phyloP scores from a whole-genome alignment of 2,329 filamentous ascomycete genomes.

The Periconia macrospinosa region DNA sequence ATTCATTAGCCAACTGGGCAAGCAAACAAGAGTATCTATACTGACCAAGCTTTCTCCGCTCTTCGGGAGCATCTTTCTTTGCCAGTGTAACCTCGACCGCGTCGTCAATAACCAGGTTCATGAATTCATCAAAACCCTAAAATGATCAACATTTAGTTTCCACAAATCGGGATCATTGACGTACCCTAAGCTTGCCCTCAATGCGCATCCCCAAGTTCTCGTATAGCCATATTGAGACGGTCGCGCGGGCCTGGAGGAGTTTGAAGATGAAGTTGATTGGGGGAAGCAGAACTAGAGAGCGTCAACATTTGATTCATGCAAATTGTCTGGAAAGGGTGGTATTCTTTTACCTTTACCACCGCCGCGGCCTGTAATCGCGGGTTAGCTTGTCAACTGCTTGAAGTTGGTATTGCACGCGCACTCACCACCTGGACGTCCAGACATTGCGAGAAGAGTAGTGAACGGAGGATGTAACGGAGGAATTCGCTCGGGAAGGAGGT shows the following conservation, averaged over 20 bases:
- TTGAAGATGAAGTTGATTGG: conserved; percentile 93
- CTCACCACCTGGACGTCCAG: conserved; percentile 35
- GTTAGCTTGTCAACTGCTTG: conserved; percentile 23
- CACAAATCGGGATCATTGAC: background rate
- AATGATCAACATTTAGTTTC: conserved; percentile 16
- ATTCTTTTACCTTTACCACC: conserved; percentile 46
- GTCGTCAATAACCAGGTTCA: conserved; percentile 97
- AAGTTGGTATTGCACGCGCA: conserved; percentile 1
- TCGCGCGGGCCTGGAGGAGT: conserved; percentile 80
- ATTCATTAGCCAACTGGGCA: conserved; percentile 10
- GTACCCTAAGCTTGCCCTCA: conserved; percentile 91
- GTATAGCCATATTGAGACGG: conserved; percentile 93
- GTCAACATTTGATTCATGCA: conserved; percentile 15
- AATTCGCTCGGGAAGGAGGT: background rate
- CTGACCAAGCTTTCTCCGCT: conserved; percentile 76
- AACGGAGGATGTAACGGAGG: background rate
- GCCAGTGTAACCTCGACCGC: conserved; percentile 87
- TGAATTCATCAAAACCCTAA: conserved; percentile 98
- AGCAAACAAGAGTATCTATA: background rate
- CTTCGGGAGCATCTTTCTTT: conserved; percentile 78
- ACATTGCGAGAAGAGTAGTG: conserved; percentile 20
- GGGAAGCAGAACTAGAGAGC: conserved; percentile 63
- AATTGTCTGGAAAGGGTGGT: conserved; percentile 4
- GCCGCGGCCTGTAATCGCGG: conserved; percentile 55
- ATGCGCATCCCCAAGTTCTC: conserved; percentile 94